Evolutionary conservation across 2,329 filamentous ascomycete genomes (phyloP).

Genomic region (Elsinoe ampelina): DNA sequence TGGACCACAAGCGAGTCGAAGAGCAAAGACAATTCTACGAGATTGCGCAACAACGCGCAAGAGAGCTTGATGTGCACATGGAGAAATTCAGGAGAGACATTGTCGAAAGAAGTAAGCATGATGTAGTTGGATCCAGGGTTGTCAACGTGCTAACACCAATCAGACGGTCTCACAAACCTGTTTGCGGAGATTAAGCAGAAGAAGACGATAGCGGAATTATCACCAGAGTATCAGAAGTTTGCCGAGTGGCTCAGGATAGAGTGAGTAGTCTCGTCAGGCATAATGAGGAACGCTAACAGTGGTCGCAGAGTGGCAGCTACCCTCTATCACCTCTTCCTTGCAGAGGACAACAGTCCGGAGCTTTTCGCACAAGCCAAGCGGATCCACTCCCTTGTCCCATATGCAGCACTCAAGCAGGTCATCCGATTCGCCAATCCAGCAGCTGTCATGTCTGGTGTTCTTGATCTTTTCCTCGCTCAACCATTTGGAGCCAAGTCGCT

Average conservation of each 20-base stretch:
- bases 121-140: slow-evolving; percentile 18
- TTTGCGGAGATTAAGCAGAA: slow-evolving; percentile 92
- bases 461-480: slow-evolving; percentile 92
- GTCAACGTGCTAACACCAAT: slow-evolving; percentile 27
- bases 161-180: slow-evolving; percentile 79
- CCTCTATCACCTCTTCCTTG: slow-evolving; percentile 92
- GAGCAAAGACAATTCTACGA: slow-evolving; percentile 95
- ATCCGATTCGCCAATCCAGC: slow-evolving; percentile 94
- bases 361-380: slow-evolving; percentile 87
- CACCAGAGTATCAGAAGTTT: slow-evolving; percentile 94
- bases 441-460: slow-evolving; percentile 88
- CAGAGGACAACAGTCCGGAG: slow-evolving; percentile 96
- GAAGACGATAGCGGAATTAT: slow-evolving; percentile 75
- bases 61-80: slow-evolving; percentile 96
- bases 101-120: slow-evolving; percentile 57
- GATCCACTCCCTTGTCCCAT: slow-evolving; percentile 91
- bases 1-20: slow-evolving; percentile 81
- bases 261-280: slow-evolving; percentile 25
- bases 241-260: slow-evolving; percentile 97
- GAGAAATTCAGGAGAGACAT: slow-evolving; percentile 64
- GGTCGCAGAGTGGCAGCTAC: slow-evolving; percentile 66
- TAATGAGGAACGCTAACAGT: neutral
- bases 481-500: slow-evolving; percentile 85
- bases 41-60: slow-evolving; percentile 79
- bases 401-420: slow-evolving; percentile 88